Base-by-base conservation (phyloP, 441 rosid species). In the Croton setiger region DNA sequence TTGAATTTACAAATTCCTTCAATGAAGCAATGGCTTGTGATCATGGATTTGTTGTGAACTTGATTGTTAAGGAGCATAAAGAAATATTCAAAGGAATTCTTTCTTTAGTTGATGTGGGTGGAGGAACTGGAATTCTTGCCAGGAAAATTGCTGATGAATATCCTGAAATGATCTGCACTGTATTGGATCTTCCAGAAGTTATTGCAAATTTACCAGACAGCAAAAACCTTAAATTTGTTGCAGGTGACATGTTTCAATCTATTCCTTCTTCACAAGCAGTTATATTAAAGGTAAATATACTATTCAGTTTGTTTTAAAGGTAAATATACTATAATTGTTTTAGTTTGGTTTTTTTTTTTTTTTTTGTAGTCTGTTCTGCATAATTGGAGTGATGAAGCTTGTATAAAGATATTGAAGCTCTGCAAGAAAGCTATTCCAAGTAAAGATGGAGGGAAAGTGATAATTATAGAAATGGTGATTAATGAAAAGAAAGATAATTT, bases 191-290 rank as follows among this genome's bases (percentile, higher is more conserved):
- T 12, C 84, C 86, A 5, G 80, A 80, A 48, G 87, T 78, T 37
- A 82, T 83, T 47, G 75, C 60, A 7, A 62, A 71, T 31, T 48
- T 79, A 68, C 31, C 70, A n/a, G 81, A 53, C 4, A 60, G 51
- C 1, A 54, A 54, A 13, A 85, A 76, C 66, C 33, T 81, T 68
- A 83, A 79, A 35, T 75, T 68, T 39, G 71, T 74, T 10, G 81
- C 71, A 2, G 85, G 84, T 11, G 85, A 81, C 75, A 81, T 85
- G 87, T 83, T 85, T 39, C 71, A 70, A 44, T 76, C 53, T 11
- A 5, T 83, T 58, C 87, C 85, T 55, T 53, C 78, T 3, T 81
- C 85, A 2, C 77, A 83, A 37, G 82, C 77, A 23, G 35, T 81
- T 18, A 15, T 83, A 33, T 49, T 84, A 1, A 84, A 84, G 81